These are phyloP conservation scores for Penicillium crustosum DNA, from an alignment of 2,329 filamentous ascomycete species.

Conservation along the genomic window DNA sequence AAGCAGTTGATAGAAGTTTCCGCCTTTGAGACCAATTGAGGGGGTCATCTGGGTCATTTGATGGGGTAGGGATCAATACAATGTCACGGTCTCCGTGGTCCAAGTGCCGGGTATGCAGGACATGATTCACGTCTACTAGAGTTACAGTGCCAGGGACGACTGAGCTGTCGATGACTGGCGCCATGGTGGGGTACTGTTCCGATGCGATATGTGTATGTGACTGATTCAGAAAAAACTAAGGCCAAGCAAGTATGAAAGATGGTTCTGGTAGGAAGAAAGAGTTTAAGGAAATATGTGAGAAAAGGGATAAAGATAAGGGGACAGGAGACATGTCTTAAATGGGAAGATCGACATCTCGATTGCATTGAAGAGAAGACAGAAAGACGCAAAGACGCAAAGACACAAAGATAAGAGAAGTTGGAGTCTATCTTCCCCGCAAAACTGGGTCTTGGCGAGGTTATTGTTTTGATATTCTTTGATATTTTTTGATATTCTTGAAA, in stretches of 20 bases:
- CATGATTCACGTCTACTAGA: conserved; percentile 44
- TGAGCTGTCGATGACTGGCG: conserved; percentile 27
- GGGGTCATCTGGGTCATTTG: conserved; percentile 49
- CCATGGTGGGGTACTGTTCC: conserved; percentile 21
- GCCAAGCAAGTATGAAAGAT: not conserved
- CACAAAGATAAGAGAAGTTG: too few relatives aligned
- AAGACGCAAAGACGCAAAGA: too few relatives aligned
- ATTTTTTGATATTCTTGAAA: too few relatives aligned
- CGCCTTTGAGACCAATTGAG: conserved; percentile 48
- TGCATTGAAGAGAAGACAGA: too few relatives aligned
- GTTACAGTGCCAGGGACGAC: conserved; percentile 47
- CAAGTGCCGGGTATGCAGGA: conserved; percentile 33
- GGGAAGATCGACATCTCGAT: not conserved
- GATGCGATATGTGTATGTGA: not conserved
- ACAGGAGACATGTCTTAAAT: not conserved
- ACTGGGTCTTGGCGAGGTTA: too few relatives aligned
- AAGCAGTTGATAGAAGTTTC: conserved; percentile 45
- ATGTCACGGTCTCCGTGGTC: conserved; percentile 37
- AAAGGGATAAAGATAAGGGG: not conserved
- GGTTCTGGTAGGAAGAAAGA: not conserved
- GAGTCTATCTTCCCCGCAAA: too few relatives aligned
- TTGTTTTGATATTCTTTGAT: too few relatives aligned
- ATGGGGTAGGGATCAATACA: conserved; percentile 46
- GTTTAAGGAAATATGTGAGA: not conserved
- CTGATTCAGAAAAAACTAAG: not conserved